phyloP scores from a whole-genome alignment of 2,329 filamentous ascomycete genomes.

The Zopfia rhizophila region DNA sequence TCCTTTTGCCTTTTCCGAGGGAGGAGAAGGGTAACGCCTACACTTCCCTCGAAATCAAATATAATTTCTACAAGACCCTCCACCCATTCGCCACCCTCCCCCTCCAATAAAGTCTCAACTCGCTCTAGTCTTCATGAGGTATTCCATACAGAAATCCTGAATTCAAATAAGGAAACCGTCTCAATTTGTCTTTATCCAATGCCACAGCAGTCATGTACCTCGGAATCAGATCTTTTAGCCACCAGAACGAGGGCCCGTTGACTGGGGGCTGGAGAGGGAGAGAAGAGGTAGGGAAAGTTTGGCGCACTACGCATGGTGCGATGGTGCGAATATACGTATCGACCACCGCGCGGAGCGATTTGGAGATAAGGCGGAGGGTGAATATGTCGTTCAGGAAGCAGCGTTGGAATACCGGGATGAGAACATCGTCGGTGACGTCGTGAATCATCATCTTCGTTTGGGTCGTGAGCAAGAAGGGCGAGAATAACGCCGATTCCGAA shows the following conservation, averaged over 20 bases:
- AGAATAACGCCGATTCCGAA: too few relatives aligned
- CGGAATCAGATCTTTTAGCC: conserved; percentile 25
- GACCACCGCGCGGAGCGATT: conserved; percentile 14
- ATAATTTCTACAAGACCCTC: conserved; percentile 24
- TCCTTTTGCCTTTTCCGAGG: conserved; percentile 13
- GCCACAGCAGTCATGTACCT: conserved; percentile 23
- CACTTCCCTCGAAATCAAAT: conserved; percentile 22
- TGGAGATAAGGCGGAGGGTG: conserved; percentile 19
- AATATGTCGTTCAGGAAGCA: conserved; percentile 20
- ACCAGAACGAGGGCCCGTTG: conserved; percentile 17
- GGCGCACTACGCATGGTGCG: conserved; percentile 24
- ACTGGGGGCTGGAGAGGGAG: neutral
- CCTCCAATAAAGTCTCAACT: conserved; percentile 24
- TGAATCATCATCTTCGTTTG: conserved; percentile 13
- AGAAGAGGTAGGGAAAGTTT: conserved; percentile 17
- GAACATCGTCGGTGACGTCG: conserved; percentile 31
- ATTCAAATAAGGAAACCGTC: conserved; percentile 24
- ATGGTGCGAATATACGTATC: conserved; percentile 27
- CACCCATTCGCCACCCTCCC: conserved; percentile 25
- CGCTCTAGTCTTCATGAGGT: conserved; percentile 21
- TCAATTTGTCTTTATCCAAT: conserved; percentile 32
- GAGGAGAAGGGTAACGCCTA: conserved; percentile 13
- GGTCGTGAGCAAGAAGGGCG: too few relatives aligned
- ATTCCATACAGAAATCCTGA: conserved; percentile 31
- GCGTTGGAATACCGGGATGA: conserved; percentile 20